Percentiles rank a stretch among this genome's conserved stretches.
phyloP scores from a whole-genome alignment of 1,139 yeast genomes.

The Taphrina deformans region DNA sequence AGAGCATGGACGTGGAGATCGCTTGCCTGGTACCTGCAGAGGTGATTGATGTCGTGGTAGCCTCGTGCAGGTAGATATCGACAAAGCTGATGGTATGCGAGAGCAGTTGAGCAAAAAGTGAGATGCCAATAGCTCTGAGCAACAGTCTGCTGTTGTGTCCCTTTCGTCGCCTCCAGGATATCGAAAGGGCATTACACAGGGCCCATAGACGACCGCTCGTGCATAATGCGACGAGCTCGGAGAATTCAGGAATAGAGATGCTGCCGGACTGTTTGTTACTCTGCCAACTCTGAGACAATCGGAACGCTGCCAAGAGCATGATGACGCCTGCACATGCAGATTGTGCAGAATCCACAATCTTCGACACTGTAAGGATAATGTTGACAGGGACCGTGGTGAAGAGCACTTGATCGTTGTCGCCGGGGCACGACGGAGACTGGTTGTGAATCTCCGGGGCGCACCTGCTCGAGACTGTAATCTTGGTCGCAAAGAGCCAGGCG shows the following conservation, averaged over 20 bases:
- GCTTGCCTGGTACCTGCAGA: background rate
- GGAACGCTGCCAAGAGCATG: background rate
- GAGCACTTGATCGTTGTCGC: slow-evolving; percentile 3
- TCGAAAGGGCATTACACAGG: background rate
- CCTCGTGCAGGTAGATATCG: slow-evolving; percentile 8
- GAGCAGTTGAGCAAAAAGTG: background rate
- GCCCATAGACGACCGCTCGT: slow-evolving; percentile 5
- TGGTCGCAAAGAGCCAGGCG: background rate
- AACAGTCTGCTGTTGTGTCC: background rate
- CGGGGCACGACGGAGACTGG: slow-evolving; percentile 2
- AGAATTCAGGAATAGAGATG: background rate
- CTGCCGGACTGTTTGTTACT: background rate
- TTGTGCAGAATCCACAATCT: slow-evolving; percentile 1
- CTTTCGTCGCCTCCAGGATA: background rate
- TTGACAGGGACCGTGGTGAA: slow-evolving; percentile 4
- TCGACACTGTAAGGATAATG: slow-evolving; percentile 2
- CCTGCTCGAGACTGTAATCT: background rate
- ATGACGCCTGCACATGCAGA: background rate
- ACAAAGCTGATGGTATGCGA: slow-evolving; percentile 2
- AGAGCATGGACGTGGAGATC: background rate
- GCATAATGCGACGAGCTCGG: background rate
- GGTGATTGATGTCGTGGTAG: background rate
- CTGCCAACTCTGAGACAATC: background rate
- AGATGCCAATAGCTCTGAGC: background rate
- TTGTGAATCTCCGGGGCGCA: background rate